Percentiles rank a stretch among this genome's conserved stretches.
Conservation (phyloP, 2,329 filamentous ascomycete genomes). For the Magnaporthales sp. region DNA sequence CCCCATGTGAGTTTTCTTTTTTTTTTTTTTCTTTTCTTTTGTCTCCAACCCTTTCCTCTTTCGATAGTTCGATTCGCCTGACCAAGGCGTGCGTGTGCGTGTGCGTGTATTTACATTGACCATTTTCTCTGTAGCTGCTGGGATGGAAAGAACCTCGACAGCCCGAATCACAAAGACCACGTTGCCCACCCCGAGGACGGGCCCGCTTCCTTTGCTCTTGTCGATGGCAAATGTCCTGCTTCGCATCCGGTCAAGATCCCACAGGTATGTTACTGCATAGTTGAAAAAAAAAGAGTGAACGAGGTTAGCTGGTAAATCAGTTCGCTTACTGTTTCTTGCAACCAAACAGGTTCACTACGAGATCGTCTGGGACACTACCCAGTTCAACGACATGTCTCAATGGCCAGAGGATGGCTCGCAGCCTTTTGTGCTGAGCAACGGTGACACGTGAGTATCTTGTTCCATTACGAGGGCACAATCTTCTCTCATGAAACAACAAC, state of each 20-base stretch:
- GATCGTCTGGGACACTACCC: slow-evolving; percentile 27
- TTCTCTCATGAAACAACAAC: too few relatives aligned
- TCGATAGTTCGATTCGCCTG: too few relatives aligned
- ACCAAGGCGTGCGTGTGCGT: too few relatives aligned
- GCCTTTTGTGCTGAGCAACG: slow-evolving; percentile 23
- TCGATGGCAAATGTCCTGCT: slow-evolving; percentile 19
- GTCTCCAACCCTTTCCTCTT: too few relatives aligned
- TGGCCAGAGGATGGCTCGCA: slow-evolving; percentile 24
- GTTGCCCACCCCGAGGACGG: slow-evolving; percentile 30
- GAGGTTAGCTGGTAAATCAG: too few relatives aligned
- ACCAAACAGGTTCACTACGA: slow-evolving; percentile 12
- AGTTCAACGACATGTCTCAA: slow-evolving; percentile 21
- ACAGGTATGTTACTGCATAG: not conserved
- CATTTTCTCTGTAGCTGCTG: slow-evolving; percentile 25
- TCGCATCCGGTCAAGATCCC: slow-evolving; percentile 11
- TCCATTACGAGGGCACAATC: not conserved
- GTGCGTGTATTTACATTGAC: too few relatives aligned
- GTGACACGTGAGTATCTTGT: slow-evolving; percentile 12
- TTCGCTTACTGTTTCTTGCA: too few relatives aligned
- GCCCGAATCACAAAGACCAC: slow-evolving; percentile 30
- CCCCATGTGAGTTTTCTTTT: slow-evolving; percentile 38
- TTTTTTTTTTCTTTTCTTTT: not conserved
- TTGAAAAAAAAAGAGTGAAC: too few relatives aligned
- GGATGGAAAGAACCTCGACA: slow-evolving; percentile 35
- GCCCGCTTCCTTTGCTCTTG: slow-evolving; percentile 26